Conservation (phyloP, 495 filamentous ascomycete species). For the Xylaria bambusicola region DNA sequence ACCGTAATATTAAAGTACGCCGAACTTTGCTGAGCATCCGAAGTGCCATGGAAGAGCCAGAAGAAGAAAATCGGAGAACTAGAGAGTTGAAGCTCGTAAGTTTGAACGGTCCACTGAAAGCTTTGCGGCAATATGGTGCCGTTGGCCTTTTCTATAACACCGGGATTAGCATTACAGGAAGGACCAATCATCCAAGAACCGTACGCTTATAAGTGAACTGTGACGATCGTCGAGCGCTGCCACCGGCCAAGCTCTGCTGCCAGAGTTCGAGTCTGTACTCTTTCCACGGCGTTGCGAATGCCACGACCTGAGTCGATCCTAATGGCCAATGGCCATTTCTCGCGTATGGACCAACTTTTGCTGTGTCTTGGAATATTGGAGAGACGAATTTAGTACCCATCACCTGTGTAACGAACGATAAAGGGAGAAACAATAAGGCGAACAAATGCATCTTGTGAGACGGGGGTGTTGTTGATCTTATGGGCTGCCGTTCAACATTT, state of each 20-base stretch:
- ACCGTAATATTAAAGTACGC: conserved; percentile 5
- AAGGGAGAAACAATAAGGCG: not conserved
- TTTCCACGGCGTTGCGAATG: not conserved
- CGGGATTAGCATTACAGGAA: not conserved
- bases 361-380: not conserved
- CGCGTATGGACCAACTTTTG: not conserved
- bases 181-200: not conserved
- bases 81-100: conserved; percentile 1
- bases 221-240: not conserved
- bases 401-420: not conserved
- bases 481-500: too few relatives aligned
- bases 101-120: conserved; percentile 14
- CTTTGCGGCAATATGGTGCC: not conserved
- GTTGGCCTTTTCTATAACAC: not conserved
- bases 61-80: not conserved
- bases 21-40: not conserved
- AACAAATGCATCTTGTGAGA: not conserved
- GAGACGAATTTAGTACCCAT: conserved; percentile 1
- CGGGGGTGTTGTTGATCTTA: not conserved
- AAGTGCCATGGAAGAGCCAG: not conserved
- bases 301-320: not conserved
- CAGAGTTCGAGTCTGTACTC: conserved; percentile 3
- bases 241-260: not conserved
- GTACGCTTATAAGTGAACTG: not conserved
- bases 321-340: not conserved